Evolutionary conservation across 441 rosid species (phyloP), one percentile per base, ranked within the genome.

Genomic region (Pelargonium cotyledonis): DNA sequence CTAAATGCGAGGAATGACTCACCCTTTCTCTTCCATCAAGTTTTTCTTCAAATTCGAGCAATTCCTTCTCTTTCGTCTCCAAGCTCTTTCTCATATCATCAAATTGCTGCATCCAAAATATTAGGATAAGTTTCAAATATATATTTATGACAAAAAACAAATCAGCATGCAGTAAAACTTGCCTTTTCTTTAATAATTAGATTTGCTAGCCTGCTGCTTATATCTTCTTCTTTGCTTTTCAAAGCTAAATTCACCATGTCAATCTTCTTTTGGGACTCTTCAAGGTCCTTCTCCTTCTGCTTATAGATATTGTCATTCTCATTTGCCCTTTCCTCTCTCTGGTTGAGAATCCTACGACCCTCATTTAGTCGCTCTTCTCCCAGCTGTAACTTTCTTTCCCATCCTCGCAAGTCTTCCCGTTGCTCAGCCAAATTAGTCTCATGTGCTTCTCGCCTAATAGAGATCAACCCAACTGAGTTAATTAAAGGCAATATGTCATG

Each of bases 311-410:
- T 86, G 79, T 90, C 90, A 44, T 77, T 83, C 77, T 87, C 96
- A 73, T 87, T 95, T 69, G 96, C 89, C 78, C 89, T 90, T 72
- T 92, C 94, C 84, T 95, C 99, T 79, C 97, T 88, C 77, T 91
- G 96, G 68, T 87, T 88, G 63, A 91, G 77, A 70, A 90, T 75
- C 80, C 85, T 83, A 70, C 83, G 95, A 72, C 82, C 72, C 76
- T 85, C 89, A 18, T 88, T 85, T 65, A 91, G 71, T 84, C 96
- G 86, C 75, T 88, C 97, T 78, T 95, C 99, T 68, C 92, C 91
- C 70, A 87, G 96, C 80, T 85, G 85, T 76, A 95, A 79, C 76
- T 87, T 91, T 44, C 75, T 81, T 77, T 95, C 97, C 99, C 99
- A 90, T 73, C 89, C 96, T 71, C 80, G 86, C 84, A 91, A 81